Base-by-base conservation (phyloP, 331 rosid species). In the Erythrophleum ivorense region DNA sequence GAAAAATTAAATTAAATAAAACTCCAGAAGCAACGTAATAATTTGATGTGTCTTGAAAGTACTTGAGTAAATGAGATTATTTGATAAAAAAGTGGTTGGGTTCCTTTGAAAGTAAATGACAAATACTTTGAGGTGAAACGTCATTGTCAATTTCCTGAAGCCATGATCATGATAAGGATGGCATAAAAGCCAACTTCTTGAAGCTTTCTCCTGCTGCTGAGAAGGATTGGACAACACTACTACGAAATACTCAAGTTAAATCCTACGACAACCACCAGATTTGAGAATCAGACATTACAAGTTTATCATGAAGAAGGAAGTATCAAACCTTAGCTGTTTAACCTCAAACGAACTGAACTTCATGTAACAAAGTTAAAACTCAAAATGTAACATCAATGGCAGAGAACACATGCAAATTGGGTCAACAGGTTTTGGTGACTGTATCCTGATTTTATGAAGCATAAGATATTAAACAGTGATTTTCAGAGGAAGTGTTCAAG, bases 61-160 rank as follows among this genome's bases (percentile, higher is more conserved):
- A 72, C 67, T 75, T 6, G 80, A 83, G 43, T 24, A 77, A 10
- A 34, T 57, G 50, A 72, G 54, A 81, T 9, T 43, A 45, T 69
- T 45, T 41, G 75, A 49, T 55, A 76, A 46, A 66, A 63, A 55
- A 70, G 34, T 73, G 68, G 81, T 81, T 73, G 78, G 81, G n/a
- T 83, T 84, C 63, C 89, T 84, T 80, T 21, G 57, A 13, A 45
- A 41, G 66, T 13, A 43, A 75, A 38, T 58, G 21, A 58, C 15
- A 41, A 5, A 75, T 43, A 58, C 21, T 75, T 75, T 58, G 79
- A 53, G 81, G 66, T 57, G 16, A 72, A 77, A 76, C 76, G 70
- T 54, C 24, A 40, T 38, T 58, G 41, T 43, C 79, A 24, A 24
- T 43, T 58, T 59, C 18, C 43, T 40, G 70, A 75, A 75, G 43